Conservation (phyloP, 2,329 filamentous ascomycete genomes). For the Cladorrhinum sp. region DNA sequence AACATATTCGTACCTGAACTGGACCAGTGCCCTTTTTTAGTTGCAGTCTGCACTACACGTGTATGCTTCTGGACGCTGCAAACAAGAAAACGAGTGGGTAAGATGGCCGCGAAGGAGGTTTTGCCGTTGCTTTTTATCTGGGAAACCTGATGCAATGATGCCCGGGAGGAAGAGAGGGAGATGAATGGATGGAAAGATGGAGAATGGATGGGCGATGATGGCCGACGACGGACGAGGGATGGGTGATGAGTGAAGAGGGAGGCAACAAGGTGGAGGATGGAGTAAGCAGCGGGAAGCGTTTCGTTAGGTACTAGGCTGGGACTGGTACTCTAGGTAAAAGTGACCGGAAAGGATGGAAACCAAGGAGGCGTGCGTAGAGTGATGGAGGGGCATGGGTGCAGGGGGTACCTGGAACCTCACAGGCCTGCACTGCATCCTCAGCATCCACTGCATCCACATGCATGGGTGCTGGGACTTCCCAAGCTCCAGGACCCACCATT, state of each 20-base stretch:
- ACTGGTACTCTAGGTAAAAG: not conserved
- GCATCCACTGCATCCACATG: slow-evolving; percentile 1
- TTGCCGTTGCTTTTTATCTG: not conserved
- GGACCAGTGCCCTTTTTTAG: not conserved
- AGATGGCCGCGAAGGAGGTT: not conserved
- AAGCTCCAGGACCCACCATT: slow-evolving; percentile 9
- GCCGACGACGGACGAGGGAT: not conserved
- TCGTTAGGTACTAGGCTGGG: not conserved
- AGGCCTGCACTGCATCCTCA: slow-evolving; percentile 13
- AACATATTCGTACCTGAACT: not conserved
- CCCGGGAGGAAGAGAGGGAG: not conserved
- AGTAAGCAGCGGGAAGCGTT: no score
- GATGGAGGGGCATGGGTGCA: slow-evolving; percentile 10
- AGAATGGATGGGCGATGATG: not conserved
- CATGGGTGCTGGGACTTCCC: slow-evolving; percentile 16
- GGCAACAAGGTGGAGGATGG: slow-evolving; percentile 8
- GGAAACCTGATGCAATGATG: not conserved
- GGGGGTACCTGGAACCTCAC: slow-evolving; percentile 7
- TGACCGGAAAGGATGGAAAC: slow-evolving; percentile 9
- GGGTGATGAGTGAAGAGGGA: slow-evolving; percentile 4
- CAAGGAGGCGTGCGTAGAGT: slow-evolving; percentile 19
- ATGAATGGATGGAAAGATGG: not conserved
- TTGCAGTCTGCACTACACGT: not conserved
- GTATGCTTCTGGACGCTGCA: not conserved
- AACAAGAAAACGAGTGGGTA: not conserved